Percentiles rank a stretch among this genome's conserved stretches.
These are phyloP conservation scores for Hymenoscyphus linearis DNA, from an alignment of 2,329 filamentous ascomycete species.

Conservation along the genomic window DNA sequence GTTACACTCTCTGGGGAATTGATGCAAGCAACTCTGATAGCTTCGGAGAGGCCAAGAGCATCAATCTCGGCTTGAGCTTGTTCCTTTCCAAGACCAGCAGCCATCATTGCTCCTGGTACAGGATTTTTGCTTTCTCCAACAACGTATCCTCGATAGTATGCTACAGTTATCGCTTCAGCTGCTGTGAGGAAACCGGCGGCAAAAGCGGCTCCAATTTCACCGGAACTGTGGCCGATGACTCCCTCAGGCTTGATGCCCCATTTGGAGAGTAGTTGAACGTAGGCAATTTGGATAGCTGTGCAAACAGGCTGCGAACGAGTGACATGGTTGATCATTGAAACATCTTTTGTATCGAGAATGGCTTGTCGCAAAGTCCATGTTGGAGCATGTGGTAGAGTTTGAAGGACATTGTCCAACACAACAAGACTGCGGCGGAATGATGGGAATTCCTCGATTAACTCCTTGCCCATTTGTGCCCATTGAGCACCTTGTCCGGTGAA, in stretches of 20 bases:
- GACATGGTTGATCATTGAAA: constrained; percentile 35
- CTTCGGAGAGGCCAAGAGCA: background rate
- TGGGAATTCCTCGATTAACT: constrained; percentile 10
- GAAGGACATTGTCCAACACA: background rate
- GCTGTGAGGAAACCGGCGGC: constrained; percentile 32
- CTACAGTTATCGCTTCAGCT: constrained; percentile 36
- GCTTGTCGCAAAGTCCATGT: constrained; percentile 2
- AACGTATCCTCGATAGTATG: constrained; percentile 36
- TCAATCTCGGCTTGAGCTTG: constrained; percentile 3
- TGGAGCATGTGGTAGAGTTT: constrained; percentile 5
- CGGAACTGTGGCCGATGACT: constrained; percentile 42
- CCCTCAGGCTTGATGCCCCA: constrained; percentile 36
- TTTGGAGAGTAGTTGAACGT: constrained; percentile 38
- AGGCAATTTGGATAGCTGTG: constrained; percentile 42
- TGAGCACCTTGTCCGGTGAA: constrained; percentile 27
- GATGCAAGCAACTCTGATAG: constrained; percentile 25
- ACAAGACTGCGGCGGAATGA: constrained; percentile 2
- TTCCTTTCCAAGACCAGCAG: constrained; percentile 15
- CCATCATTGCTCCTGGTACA: constrained; percentile 26
- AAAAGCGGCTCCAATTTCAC: constrained; percentile 44
- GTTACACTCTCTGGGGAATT: constrained; percentile 26
- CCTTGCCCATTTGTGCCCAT: constrained; percentile 18
- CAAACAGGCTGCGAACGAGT: constrained; percentile 36
- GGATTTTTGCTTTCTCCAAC: background rate
- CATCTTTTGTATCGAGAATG: background rate